Conservation (phyloP, 352 stramenopile species). For the Pythium monospermum region DNA sequence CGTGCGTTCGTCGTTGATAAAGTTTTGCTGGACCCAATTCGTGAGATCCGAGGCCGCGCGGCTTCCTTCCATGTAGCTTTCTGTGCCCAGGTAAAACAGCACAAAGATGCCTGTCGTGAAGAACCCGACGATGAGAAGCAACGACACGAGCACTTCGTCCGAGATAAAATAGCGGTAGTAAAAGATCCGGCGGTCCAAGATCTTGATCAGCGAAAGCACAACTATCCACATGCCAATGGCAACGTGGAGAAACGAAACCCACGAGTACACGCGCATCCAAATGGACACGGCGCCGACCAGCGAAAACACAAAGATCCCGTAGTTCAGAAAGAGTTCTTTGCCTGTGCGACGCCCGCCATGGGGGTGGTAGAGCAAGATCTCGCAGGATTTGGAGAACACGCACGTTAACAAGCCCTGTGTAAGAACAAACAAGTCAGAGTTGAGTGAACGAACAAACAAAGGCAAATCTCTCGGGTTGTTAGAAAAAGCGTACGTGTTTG, state of each 20-base stretch:
- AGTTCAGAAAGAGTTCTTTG: slow-evolving; percentile 86
- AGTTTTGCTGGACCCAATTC: slow-evolving; percentile 81
- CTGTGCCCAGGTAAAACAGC: slow-evolving; percentile 74
- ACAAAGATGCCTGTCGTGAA: slow-evolving; percentile 81
- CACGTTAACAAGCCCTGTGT: slow-evolving; percentile 68
- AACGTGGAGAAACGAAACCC: slow-evolving; percentile 71
- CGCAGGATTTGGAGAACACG: slow-evolving; percentile 69
- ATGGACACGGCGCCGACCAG: slow-evolving; percentile 80
- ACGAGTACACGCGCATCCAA: slow-evolving; percentile 83
- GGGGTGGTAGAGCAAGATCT: slow-evolving; percentile 76
- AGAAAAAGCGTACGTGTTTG: slow-evolving; percentile 43
- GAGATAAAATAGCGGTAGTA: slow-evolving; percentile 89
- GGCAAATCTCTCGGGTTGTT: neutral
- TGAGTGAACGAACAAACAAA: neutral
- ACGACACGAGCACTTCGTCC: slow-evolving; percentile 81
- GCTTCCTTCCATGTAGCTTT: slow-evolving; percentile 85
- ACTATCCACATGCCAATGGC: slow-evolving; percentile 65
- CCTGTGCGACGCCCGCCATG: slow-evolving; percentile 53
- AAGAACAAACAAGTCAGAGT: neutral
- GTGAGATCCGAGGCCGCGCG: slow-evolving; percentile 67
- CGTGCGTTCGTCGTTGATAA: slow-evolving; percentile 84
- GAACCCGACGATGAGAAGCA: slow-evolving; percentile 73
- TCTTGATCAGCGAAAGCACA: slow-evolving; percentile 65
- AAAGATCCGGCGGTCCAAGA: slow-evolving; percentile 80
- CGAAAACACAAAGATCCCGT: slow-evolving; percentile 83